Conservation (phyloP, 2,329 filamentous ascomycete species). For the Fusarium sp. region DNA sequence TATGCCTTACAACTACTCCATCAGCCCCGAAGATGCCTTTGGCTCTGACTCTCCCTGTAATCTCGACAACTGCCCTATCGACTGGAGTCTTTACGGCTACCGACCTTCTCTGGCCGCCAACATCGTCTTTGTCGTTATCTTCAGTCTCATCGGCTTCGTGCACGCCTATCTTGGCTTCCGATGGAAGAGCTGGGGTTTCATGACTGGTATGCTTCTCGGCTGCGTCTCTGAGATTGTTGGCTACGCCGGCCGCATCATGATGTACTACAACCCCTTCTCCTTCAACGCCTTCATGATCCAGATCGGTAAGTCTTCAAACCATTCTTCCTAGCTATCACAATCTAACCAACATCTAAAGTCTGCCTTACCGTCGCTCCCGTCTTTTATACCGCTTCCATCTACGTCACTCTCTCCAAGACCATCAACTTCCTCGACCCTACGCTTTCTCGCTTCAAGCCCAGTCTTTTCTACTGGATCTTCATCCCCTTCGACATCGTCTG, state of each 20-base stretch:
- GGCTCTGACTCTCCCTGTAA: slow-evolving; percentile 63
- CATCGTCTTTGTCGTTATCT: slow-evolving; percentile 64
- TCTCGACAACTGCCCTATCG: slow-evolving; percentile 61
- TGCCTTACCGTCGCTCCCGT: slow-evolving; percentile 67
- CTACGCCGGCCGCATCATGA: slow-evolving; percentile 71
- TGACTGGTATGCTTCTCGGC: slow-evolving; percentile 67
- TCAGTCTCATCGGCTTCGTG: slow-evolving; percentile 57
- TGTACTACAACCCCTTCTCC: slow-evolving; percentile 70
- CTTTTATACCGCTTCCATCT: slow-evolving; percentile 72
- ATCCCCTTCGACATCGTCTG: slow-evolving; percentile 70
- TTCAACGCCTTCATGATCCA: slow-evolving; percentile 75
- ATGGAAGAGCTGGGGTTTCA: slow-evolving; percentile 64
- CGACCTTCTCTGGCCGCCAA: slow-evolving; percentile 67
- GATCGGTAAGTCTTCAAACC: slow-evolving; percentile 61
- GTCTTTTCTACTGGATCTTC: slow-evolving; percentile 62
- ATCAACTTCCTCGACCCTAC: slow-evolving; percentile 58
- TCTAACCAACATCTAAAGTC: slow-evolving; percentile 50
- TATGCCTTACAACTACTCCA: slow-evolving; percentile 44
- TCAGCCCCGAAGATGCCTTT: slow-evolving; percentile 53
- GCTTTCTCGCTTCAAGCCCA: slow-evolving; percentile 60
- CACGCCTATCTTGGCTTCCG: slow-evolving; percentile 61
- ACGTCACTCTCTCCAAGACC: slow-evolving; percentile 68
- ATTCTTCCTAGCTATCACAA: background rate
- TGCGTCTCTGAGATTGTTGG: slow-evolving; percentile 71
- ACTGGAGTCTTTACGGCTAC: slow-evolving; percentile 67